Evolutionary conservation across 371 early-diverging fungal species (phyloP), one percentile per base, ranked within the genome.

Genomic region (Apophysomyces sp.): DNA sequence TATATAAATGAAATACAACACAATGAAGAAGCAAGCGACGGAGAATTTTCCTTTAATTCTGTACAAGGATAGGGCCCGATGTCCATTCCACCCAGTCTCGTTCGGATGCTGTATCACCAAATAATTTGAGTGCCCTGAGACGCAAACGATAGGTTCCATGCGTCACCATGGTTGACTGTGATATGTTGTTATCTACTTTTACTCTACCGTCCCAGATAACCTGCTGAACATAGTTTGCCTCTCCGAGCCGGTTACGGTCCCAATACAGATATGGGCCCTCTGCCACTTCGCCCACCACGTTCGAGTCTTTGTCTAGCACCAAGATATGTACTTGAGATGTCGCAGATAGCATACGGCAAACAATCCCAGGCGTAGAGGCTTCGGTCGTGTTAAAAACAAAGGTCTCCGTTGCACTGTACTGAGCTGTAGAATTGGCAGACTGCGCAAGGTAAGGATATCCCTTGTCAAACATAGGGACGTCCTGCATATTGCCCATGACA

Each of bases 401-500:
- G 0, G 53, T 61, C 16, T 72, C 62, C 0, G 15, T 32, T 4
- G 28, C 3, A n/a, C 32, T 28, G 44, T 72, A 68, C 30, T 52
- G 57, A 12, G 29, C 39, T 3, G 59, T 18, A 3, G 30, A 5
- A 28, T 65, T 59, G 11, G 39, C 41, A 4, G 63, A 56, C 0
- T 63, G 37, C 8, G 71, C 63, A 30, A 77, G 21, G 29, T 66
- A 77, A 28, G 76, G 78, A 49, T 49, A 75, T 0, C 67, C 72
- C 28, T 62, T 28, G 57, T 79, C 80, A 52, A 76, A 76, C 0
- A 79, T 28, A 4, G 80, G 76, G 2, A 79, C 65, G 12, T 78
- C 73, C 40, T 57, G 56, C 64, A 84, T 61, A 27, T 74, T 72
- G 13, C 87, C 88, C 30, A 80, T 66, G 5, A 86, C 61, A 31